These are phyloP conservation scores for Grosmannia huntii DNA, from an alignment of 2,329 filamentous ascomycete species.

Conservation along the genomic window DNA sequence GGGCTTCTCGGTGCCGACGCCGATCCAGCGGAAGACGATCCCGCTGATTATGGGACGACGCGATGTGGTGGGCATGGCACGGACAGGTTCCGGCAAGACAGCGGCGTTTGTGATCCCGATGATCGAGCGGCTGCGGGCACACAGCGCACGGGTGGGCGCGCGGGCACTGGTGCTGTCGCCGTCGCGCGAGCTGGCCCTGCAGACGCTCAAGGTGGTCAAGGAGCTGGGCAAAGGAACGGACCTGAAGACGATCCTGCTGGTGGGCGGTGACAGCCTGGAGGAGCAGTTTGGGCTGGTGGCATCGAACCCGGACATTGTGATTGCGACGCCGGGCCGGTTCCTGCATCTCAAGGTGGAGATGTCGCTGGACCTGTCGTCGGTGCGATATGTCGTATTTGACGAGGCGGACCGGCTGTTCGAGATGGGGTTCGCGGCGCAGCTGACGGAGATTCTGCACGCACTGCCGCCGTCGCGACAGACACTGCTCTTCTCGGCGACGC, in stretches of 20 bases:
- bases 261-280: slow-evolving; percentile 90
- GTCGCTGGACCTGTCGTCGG: slow-evolving; percentile 77
- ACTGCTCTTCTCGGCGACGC: slow-evolving; percentile 84
- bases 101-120: slow-evolving; percentile 97
- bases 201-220: slow-evolving; percentile 93
- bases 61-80: slow-evolving; percentile 97
- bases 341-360: slow-evolving; percentile 96
- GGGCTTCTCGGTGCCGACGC: slow-evolving; percentile 90
- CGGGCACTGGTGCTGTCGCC: slow-evolving; percentile 83
- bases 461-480: slow-evolving; percentile 78
- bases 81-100: slow-evolving; percentile 98
- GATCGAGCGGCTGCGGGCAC: slow-evolving; percentile 84
- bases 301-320: slow-evolving; percentile 90
- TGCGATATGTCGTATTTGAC: slow-evolving; percentile 92
- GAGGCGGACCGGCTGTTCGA: slow-evolving; percentile 95
- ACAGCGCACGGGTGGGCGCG: slow-evolving; percentile 76
- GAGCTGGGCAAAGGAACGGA: slow-evolving; percentile 86
- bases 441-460: slow-evolving; percentile 85
- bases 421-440: slow-evolving; percentile 92
- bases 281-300: slow-evolving; percentile 92
- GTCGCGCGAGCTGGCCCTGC: slow-evolving; percentile 83
- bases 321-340: slow-evolving; percentile 92
- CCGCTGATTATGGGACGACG: slow-evolving; percentile 78
- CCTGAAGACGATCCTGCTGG: slow-evolving; percentile 75
- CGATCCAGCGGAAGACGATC: slow-evolving; percentile 94